Conservation (phyloP, 139 green algal species). For the Pycnococcus provasolii region DNA sequence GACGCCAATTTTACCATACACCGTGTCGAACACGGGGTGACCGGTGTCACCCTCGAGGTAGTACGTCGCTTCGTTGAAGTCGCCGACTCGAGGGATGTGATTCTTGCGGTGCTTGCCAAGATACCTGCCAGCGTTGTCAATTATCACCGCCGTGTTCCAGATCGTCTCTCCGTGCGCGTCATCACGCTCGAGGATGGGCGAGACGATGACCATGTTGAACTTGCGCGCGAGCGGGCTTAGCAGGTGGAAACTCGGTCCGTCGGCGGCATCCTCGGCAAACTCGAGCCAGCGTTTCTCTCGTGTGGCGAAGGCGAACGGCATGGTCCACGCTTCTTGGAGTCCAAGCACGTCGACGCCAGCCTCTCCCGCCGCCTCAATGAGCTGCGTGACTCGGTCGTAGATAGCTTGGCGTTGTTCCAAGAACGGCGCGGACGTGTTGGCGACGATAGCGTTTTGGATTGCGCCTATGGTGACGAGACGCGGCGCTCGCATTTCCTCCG, state of each 20-base stretch:
- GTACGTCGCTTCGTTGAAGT: constrained; percentile 97
- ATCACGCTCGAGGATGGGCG: constrained; percentile 63
- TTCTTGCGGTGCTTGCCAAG: constrained; percentile 73
- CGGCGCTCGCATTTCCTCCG: constrained; percentile 66
- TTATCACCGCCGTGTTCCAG: constrained; percentile 97
- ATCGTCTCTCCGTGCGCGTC: constrained; percentile 67
- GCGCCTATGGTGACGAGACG: constrained; percentile 57
- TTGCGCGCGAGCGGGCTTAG: constrained; percentile 42
- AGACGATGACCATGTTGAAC: constrained; percentile 79
- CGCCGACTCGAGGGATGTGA: constrained; percentile 91
- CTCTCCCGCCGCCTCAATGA: constrained; percentile 62
- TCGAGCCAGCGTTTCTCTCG: constrained; percentile 82
- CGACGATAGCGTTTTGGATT: constrained; percentile 70
- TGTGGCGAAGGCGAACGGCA: constrained; percentile 96
- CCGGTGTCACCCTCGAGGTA: constrained; percentile 96
- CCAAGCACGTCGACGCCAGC: constrained; percentile 79
- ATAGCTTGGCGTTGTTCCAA: constrained; percentile 65
- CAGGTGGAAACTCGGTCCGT: constrained; percentile 34
- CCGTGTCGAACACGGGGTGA: constrained; percentile 82
- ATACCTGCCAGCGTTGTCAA: constrained; percentile 77
- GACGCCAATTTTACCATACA: constrained; percentile 73
- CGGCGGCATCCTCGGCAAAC: constrained; percentile 71
- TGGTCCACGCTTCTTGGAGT: constrained; percentile 85
- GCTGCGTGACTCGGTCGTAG: constrained; percentile 39
- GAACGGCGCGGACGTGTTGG: constrained; percentile 69